Conservation (phyloP, 805 yeast genomes). For the Yamadazyma takamatsuzukensis region DNA sequence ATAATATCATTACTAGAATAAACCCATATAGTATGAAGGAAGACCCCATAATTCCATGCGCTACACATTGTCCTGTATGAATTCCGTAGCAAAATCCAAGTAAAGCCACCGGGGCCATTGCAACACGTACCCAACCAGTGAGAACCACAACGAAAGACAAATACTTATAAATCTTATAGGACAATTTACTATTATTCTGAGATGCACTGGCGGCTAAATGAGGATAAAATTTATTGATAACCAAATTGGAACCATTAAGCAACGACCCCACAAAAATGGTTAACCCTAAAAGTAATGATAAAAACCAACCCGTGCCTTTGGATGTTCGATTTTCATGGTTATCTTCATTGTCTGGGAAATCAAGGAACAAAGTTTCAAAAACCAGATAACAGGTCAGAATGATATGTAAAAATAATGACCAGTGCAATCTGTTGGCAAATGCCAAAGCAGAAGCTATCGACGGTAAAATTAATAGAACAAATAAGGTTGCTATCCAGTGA, state of each 20-base stretch:
- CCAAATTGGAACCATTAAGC: constrained; percentile 48
- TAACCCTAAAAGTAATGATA: constrained; percentile 43
- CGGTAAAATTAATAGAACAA: constrained; percentile 49
- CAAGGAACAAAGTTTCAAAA: constrained; percentile 53
- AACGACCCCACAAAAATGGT: constrained; percentile 54
- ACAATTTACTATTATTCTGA: neutral
- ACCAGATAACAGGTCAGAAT: constrained; percentile 48
- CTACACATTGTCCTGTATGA: constrained; percentile 92
- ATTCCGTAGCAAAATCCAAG: constrained; percentile 82
- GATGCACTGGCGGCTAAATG: constrained; percentile 37
- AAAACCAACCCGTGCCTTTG: constrained; percentile 64
- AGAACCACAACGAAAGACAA: constrained; percentile 46
- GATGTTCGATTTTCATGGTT: constrained; percentile 68
- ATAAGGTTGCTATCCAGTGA: constrained; percentile 60
- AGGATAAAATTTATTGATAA: constrained; percentile 32
- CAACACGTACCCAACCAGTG: constrained; percentile 75
- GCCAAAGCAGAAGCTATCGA: constrained; percentile 53
- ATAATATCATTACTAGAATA: constrained; percentile 59
- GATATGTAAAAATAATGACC: constrained; percentile 45
- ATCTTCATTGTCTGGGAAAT: constrained; percentile 57
- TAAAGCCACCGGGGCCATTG: constrained; percentile 78
- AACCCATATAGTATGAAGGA: constrained; percentile 82
- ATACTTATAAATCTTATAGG: constrained; percentile 30
- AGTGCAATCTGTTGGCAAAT: constrained; percentile 47
- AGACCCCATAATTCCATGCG: constrained; percentile 96